These are phyloP conservation scores for Clonostachys rhizophaga DNA, from an alignment of 2,329 filamentous ascomycete species.

Conservation along the genomic window DNA sequence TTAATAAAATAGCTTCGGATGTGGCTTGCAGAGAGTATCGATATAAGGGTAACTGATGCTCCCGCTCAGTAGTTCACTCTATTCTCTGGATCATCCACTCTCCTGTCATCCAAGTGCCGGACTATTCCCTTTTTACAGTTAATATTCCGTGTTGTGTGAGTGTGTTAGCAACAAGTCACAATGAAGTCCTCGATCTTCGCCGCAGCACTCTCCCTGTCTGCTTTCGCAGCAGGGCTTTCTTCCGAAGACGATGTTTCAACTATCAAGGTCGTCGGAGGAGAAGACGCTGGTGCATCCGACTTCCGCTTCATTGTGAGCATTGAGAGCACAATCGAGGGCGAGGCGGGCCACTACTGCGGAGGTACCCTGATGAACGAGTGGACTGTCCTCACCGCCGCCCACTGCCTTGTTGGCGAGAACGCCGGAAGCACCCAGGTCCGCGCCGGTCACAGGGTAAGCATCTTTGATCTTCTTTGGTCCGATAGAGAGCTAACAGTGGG, in stretches of 20 bases:
- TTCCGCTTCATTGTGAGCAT: slow-evolving; percentile 23
- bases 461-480: slow-evolving; percentile 4
- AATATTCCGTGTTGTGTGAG: too few species aligned
- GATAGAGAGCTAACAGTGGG: background rate
- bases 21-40: too few species aligned
- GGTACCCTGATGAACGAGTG: slow-evolving; percentile 18
- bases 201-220: background rate
- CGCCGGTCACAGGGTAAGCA: slow-evolving; percentile 13
- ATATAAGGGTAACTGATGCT: too few species aligned
- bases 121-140: too few species aligned
- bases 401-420: slow-evolving; percentile 13
- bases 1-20: too few species aligned
- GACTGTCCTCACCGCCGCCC: slow-evolving; percentile 22
- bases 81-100: too few species aligned
- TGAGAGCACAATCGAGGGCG: background rate
- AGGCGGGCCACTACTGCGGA: slow-evolving; percentile 16
- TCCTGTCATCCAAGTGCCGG: too few species aligned
- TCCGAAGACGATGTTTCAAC: background rate
- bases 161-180: background rate
- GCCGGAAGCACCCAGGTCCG: slow-evolving; percentile 13
- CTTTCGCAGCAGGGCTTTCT: too few species aligned
- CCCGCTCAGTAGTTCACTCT: too few species aligned
- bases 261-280: slow-evolving; percentile 16
- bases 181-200: background rate
- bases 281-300: slow-evolving; percentile 12